Conservation (phyloP, 2,329 filamentous ascomycete species). For the Penicillium sp. region DNA sequence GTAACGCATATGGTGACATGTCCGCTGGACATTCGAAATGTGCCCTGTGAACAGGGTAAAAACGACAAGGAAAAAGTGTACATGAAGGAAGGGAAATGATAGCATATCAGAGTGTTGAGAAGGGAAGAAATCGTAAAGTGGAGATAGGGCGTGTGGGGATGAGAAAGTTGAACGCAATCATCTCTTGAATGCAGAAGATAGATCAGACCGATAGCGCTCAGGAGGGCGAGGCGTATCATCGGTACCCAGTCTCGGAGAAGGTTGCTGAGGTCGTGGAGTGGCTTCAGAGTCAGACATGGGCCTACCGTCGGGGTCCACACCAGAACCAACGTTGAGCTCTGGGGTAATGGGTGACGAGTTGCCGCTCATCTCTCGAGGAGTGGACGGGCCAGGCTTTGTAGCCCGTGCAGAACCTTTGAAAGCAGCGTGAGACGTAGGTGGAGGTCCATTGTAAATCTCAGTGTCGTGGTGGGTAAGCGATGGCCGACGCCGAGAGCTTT, state of each 20-base stretch:
- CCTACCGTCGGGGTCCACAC: constrained; percentile 20
- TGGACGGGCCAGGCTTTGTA: constrained; percentile 29
- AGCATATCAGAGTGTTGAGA: constrained; percentile 4
- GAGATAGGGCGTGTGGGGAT: not conserved
- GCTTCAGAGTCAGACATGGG: constrained; percentile 32
- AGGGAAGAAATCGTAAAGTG: not conserved
- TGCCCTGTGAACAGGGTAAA: not conserved
- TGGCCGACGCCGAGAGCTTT: constrained; percentile 8
- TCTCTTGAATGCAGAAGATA: constrained; percentile 3
- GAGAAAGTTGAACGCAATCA: not conserved
- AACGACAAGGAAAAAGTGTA: constrained; percentile 15
- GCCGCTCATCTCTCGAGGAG: constrained; percentile 25
- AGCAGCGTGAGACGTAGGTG: not conserved
- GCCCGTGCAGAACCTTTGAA: not conserved
- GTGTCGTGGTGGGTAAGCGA: constrained; percentile 20
- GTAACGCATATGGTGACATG: constrained; percentile 18
- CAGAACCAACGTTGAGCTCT: constrained; percentile 15
- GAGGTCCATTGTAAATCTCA: constrained; percentile 20
- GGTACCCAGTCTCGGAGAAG: constrained; percentile 25
- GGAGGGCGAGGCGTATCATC: constrained; percentile 29
- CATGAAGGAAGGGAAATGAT: constrained; percentile 16
- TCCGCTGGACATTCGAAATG: constrained; percentile 13
- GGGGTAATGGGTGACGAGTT: constrained; percentile 22
- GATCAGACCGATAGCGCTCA: constrained; percentile 21
- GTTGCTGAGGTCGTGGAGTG: constrained; percentile 35